Percentiles rank a stretch among this genome's conserved stretches.
Conservation (phyloP, 2,329 filamentous ascomycete genomes). For the Aspergillus nomiae region DNA sequence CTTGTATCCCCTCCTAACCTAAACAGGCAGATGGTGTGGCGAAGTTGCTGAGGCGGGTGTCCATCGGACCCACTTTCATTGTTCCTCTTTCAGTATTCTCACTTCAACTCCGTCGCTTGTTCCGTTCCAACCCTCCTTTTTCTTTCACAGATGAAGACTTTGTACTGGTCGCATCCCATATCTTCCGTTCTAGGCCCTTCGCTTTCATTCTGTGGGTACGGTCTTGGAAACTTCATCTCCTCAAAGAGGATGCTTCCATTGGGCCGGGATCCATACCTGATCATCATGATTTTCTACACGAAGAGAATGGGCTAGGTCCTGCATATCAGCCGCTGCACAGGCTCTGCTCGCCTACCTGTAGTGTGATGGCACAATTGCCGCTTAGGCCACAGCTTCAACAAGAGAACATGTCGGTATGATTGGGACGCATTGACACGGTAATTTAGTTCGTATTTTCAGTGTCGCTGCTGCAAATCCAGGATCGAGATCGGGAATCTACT, state of each 20-base stretch:
- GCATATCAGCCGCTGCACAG: not conserved
- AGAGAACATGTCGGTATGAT: not conserved
- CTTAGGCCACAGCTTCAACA: not conserved
- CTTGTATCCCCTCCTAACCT: not conserved
- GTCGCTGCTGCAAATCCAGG: not conserved
- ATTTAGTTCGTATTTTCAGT: not conserved
- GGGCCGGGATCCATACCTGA: not conserved
- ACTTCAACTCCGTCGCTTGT: not conserved
- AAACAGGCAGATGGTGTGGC: not conserved
- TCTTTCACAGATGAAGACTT: not conserved
- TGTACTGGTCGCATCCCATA: not conserved
- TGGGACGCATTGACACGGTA: not conserved
- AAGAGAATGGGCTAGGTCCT: not conserved
- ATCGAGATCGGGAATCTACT: not conserved
- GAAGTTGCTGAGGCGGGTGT: slow-evolving; percentile 1
- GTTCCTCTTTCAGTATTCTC: not conserved
- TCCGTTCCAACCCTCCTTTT: not conserved
- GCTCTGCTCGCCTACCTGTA: not conserved
- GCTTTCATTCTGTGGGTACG: not conserved
- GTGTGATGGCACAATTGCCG: not conserved
- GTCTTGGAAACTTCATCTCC: not conserved
- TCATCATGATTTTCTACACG: not conserved
- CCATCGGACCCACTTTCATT: not conserved
- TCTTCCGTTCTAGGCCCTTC: not conserved
- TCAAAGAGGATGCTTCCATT: not conserved